Evolutionary conservation across 352 stramenopile species (phyloP).

Genomic region (Pythium pectinolyticum): DNA sequence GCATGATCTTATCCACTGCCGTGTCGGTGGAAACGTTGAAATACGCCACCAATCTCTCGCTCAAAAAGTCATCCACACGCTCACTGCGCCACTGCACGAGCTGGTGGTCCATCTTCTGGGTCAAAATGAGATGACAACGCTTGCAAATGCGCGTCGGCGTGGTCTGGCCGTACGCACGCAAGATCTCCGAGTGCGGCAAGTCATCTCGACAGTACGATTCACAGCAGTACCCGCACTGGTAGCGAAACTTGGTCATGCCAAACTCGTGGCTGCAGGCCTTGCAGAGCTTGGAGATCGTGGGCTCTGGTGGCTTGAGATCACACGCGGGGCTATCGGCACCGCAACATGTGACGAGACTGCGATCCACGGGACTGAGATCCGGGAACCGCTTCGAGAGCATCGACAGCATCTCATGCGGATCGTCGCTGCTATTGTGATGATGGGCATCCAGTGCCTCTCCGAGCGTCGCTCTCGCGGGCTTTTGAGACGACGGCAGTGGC

Average conservation of each 20-base stretch:
- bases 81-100: conserved; percentile 78
- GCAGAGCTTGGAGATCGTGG: conserved; percentile 59
- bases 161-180: conserved; percentile 71
- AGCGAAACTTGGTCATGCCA: conserved; percentile 82
- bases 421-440: conserved; percentile 26
- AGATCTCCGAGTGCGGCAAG: conserved; percentile 50
- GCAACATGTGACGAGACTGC: conserved; percentile 73
- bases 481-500: conserved; percentile 25
- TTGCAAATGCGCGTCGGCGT: conserved; percentile 61
- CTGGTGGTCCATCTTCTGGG: conserved; percentile 76
- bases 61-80: conserved; percentile 76
- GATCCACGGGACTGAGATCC: conserved; percentile 70
- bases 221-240: conserved; percentile 80
- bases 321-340: conserved; percentile 42
- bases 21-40: conserved; percentile 81
- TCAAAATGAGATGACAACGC: conserved; percentile 71
- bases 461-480: conserved; percentile 15
- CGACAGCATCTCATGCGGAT: conserved; percentile 46
- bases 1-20: conserved; percentile 83
- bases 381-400: conserved; percentile 80
- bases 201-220: conserved; percentile 80
- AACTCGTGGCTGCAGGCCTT: conserved; percentile 74
- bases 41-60: conserved; percentile 65
- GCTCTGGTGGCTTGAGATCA: conserved; percentile 65
- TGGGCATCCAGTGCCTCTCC: conserved; percentile 15